These are phyloP conservation scores for Helianthus annuus DNA, from an alignment of 129 eudicot species.

Conservation along the genomic window HanXRQr2.0-SUNRISE NC_035439.2:84485921-84486420, in stretches of 20 bases:
- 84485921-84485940: not conserved
- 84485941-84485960: not conserved
- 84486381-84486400: too few species aligned
- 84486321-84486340: too few species aligned
- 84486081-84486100: slow-evolving; percentile 5
- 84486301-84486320: too few species aligned
- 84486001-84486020: not conserved
- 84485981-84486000: not conserved
- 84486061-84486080: not conserved
- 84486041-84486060: slow-evolving; percentile 1
- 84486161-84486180: not conserved
- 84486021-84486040: not conserved
- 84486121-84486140: not conserved
- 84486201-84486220: not conserved
- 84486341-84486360: too few species aligned
- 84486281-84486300: too few species aligned
- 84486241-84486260: too few species aligned
- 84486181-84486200: not conserved
- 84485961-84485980: not conserved
- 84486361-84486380: too few species aligned
- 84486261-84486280: too few species aligned
- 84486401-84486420: too few species aligned
- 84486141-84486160: not conserved
- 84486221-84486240: not conserved
- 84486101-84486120: not conserved